Conservation (phyloP, 2,329 filamentous ascomycete genomes). For the Claviceps digitariae region DNA sequence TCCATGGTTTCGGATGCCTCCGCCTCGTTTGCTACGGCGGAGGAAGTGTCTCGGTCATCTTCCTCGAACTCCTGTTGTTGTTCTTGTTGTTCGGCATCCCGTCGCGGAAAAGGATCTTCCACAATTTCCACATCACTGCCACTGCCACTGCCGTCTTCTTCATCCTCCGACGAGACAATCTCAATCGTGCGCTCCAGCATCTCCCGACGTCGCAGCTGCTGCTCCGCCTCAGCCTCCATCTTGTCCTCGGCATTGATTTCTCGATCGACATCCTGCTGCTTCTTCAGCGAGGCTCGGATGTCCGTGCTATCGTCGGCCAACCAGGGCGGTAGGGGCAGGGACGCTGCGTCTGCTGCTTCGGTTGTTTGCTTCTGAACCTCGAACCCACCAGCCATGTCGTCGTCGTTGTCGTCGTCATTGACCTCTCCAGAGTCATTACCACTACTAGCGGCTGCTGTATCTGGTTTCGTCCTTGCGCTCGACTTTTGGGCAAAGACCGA, state of each 20-base stretch:
- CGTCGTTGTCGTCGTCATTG: conserved; percentile 21
- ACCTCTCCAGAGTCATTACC: not conserved
- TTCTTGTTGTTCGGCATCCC: not conserved
- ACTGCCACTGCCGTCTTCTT: conserved; percentile 41
- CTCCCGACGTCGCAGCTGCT: conserved; percentile 29
- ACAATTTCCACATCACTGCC: conserved; percentile 46
- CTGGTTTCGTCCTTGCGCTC: conserved; percentile 10
- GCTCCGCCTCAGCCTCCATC: conserved; percentile 41
- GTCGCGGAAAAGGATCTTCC: conserved; percentile 23
- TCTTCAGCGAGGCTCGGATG: conserved; percentile 48
- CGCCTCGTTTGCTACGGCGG: not conserved
- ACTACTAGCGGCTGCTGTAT: conserved; percentile 3
- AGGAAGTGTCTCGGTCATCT: not conserved
- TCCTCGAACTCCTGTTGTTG: not conserved
- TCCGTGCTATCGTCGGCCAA: conserved; percentile 47
- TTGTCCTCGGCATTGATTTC: conserved; percentile 53
- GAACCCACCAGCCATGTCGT: conserved; percentile 51
- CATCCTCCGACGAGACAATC: conserved; percentile 48
- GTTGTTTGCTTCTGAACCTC: conserved; percentile 31
- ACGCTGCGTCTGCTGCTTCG: conserved; percentile 33
- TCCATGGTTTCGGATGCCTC: conserved; percentile 7
- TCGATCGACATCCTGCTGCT: conserved; percentile 40
- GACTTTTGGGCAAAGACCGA: conserved; percentile 38
- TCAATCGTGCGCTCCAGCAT: conserved; percentile 41
- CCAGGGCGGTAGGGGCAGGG: conserved; percentile 66